These are phyloP conservation scores for Umbelopsis sp. DNA, from an alignment of 192 early-diverging fungal genomes.

Conservation along the genomic window DNA sequence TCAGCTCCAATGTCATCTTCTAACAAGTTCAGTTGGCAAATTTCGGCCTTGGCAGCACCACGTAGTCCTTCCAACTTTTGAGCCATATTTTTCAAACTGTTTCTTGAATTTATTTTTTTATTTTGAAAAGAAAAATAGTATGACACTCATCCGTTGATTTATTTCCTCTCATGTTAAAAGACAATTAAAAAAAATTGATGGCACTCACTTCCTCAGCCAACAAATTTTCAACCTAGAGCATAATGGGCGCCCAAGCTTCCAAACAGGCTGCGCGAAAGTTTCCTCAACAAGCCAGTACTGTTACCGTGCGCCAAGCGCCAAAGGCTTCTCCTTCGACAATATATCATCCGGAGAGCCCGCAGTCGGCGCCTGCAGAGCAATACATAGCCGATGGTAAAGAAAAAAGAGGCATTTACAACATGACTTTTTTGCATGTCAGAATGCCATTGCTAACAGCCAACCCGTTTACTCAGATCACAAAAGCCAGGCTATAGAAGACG, in stretches of 20 bases:
- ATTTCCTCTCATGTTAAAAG: too few species aligned
- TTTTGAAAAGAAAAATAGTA: too few species aligned
- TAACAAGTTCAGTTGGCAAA: background rate
- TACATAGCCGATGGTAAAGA: constrained; percentile 9
- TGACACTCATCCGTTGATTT: too few species aligned
- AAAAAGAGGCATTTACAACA: too few species aligned
- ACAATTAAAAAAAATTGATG: too few species aligned
- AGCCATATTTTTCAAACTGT: too few species aligned
- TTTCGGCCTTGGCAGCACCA: too few species aligned
- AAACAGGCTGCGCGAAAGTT: constrained; percentile 32
- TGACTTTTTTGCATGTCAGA: background rate
- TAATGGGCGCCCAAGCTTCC: constrained; percentile 27
- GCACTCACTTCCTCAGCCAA: background rate
- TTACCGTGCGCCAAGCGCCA: constrained; percentile 18
- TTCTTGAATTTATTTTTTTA: too few species aligned
- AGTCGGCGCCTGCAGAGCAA: background rate
- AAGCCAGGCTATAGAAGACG: constrained; percentile 1
- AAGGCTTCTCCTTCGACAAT: constrained; percentile 23
- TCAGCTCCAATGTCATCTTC: background rate
- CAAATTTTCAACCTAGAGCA: constrained; percentile 1
- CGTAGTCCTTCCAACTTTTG: too few species aligned
- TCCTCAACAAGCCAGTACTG: constrained; percentile 23
- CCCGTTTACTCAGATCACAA: background rate
- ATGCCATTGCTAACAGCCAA: background rate
- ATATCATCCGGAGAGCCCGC: background rate